Evolutionary conservation across 306 rosid genomes (phyloP).

Genomic region (Erythrophleum fordii): DNA sequence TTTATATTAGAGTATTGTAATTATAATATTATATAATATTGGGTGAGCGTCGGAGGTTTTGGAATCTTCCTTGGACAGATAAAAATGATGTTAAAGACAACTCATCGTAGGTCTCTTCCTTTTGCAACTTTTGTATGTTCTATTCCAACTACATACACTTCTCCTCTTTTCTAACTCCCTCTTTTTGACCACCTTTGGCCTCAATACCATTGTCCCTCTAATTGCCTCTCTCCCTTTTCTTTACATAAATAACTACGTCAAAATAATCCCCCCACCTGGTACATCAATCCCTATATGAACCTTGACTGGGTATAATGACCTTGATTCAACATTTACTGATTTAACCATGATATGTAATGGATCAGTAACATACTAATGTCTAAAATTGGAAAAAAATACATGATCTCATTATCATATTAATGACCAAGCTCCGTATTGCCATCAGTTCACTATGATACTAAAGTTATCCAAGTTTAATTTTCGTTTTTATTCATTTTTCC

Average conservation of each 20-base stretch:
- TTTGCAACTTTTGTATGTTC: background rate
- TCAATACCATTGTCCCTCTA: background rate
- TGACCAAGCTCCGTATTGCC: too few relatives aligned
- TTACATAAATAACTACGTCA: too few relatives aligned
- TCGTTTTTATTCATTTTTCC: background rate
- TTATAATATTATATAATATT: background rate
- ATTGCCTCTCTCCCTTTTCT: background rate
- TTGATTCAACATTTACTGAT: background rate
- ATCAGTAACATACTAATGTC: too few relatives aligned
- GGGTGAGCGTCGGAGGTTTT: background rate
- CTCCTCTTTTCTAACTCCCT: background rate
- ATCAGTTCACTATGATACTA: too few relatives aligned
- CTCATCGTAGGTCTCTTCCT: background rate
- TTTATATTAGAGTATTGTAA: background rate
- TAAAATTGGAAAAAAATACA: too few relatives aligned
- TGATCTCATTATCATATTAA: too few relatives aligned
- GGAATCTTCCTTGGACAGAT: conserved; percentile 3
- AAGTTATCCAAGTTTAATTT: too few relatives aligned
- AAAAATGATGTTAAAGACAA: conserved; percentile 3
- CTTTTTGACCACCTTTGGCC: background rate
- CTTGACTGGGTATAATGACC: too few relatives aligned
- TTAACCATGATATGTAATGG: too few relatives aligned
- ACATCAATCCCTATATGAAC: too few relatives aligned
- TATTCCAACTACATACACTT: background rate
- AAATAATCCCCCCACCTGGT: too few relatives aligned